Conservation (phyloP, 2,329 filamentous ascomycete species). For the Tricladium varicosporioides region DNA sequence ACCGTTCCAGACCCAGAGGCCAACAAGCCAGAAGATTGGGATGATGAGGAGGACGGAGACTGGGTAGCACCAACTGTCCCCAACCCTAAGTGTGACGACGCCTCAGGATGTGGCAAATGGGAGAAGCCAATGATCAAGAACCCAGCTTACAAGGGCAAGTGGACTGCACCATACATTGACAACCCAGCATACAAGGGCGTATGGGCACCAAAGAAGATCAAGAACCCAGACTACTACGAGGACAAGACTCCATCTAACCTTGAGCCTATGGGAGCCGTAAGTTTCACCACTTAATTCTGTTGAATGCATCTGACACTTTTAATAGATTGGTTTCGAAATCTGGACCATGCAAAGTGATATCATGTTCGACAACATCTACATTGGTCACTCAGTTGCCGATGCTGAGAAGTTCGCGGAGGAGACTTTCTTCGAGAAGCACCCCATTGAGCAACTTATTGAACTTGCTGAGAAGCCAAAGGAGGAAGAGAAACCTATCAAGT, state of each 20-base stretch:
- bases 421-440: slow-evolving; percentile 86
- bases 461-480: slow-evolving; percentile 77
- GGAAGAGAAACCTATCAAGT: slow-evolving; percentile 58
- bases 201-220: slow-evolving; percentile 93
- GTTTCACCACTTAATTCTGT: slow-evolving; percentile 40
- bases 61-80: slow-evolving; percentile 83
- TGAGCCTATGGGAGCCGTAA: slow-evolving; percentile 95
- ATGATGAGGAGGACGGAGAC: slow-evolving; percentile 98
- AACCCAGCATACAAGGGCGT: slow-evolving; percentile 98
- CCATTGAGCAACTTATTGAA: slow-evolving; percentile 77
- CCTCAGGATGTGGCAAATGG: slow-evolving; percentile 92
- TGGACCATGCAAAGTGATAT: slow-evolving; percentile 99
- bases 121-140: slow-evolving; percentile 89
- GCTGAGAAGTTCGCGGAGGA: slow-evolving; percentile 85
- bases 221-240: slow-evolving; percentile 95
- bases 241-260: slow-evolving; percentile 96
- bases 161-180: slow-evolving; percentile 87
- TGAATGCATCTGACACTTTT: slow-evolving; percentile 14
- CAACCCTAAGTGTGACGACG: slow-evolving; percentile 95
- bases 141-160: slow-evolving; percentile 93
- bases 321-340: slow-evolving; percentile 93
- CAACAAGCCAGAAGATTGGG: slow-evolving; percentile 98
- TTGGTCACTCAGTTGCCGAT: slow-evolving; percentile 93
- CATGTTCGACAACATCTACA: slow-evolving; percentile 99
- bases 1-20: slow-evolving; percentile 90